phyloP scores from a whole-genome alignment of 2,329 filamentous ascomycete genomes.

The Fusarium subtropicale region DNA sequence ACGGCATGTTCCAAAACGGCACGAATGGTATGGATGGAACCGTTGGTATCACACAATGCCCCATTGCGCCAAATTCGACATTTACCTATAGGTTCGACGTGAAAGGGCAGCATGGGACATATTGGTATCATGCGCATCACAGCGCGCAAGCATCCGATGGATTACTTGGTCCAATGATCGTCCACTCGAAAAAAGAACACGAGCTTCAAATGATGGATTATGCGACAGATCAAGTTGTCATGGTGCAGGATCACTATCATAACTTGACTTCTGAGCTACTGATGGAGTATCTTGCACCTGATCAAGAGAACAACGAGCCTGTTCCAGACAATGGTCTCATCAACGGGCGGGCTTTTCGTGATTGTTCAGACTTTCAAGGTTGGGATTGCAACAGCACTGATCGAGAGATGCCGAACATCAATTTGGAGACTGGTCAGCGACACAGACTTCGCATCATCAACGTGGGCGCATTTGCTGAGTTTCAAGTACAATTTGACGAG shows the following conservation, averaged over 20 bases:
- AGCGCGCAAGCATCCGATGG: slow-evolving; percentile 75
- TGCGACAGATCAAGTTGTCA: slow-evolving; percentile 67
- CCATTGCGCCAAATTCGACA: slow-evolving; percentile 70
- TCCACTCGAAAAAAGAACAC: slow-evolving; percentile 66
- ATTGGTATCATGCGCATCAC: slow-evolving; percentile 75
- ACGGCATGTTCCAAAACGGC: slow-evolving; percentile 81
- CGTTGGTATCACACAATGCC: slow-evolving; percentile 74
- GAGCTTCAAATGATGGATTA: slow-evolving; percentile 47
- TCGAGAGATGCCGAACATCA: slow-evolving; percentile 55
- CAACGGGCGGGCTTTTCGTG: slow-evolving; percentile 62
- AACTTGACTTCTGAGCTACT: slow-evolving; percentile 63
- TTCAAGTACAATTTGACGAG: slow-evolving; percentile 77
- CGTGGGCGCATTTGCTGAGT: slow-evolving; percentile 76
- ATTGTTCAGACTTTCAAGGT: slow-evolving; percentile 51
- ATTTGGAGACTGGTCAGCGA: slow-evolving; percentile 63
- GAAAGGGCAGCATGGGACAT: slow-evolving; percentile 60
- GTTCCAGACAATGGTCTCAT: slow-evolving; percentile 73
- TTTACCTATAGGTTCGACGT: slow-evolving; percentile 77
- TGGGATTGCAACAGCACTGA: slow-evolving; percentile 60
- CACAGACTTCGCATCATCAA: slow-evolving; percentile 78
- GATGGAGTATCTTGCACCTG: slow-evolving; percentile 64
- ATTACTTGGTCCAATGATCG: slow-evolving; percentile 72
- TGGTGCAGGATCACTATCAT: slow-evolving; percentile 81
- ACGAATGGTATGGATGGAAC: slow-evolving; percentile 81
- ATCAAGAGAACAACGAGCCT: slow-evolving; percentile 71